Evolutionary conservation across 176 grass and related monocot genomes (phyloP), one percentile per base, ranked within the genome.

Genomic region (Carex cristatella): DNA sequence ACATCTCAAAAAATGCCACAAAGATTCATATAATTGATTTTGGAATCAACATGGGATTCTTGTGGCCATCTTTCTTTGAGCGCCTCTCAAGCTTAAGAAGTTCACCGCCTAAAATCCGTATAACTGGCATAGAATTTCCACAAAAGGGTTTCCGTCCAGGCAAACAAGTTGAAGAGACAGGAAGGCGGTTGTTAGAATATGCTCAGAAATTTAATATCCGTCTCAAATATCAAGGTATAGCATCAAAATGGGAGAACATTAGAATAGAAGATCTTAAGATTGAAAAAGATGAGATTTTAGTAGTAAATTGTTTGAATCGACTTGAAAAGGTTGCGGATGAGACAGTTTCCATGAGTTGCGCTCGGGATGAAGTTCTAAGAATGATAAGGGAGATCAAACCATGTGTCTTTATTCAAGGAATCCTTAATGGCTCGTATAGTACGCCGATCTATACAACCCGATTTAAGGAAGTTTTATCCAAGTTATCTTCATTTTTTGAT

Each of bases 1-100:
- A 89, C 30, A 33, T 54, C 15, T 57, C 70, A 9, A 67, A 92
- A 19, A 59, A 69, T 61, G 62, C 63, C 40, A 78, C 79, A 72
- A 88, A 51, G 46, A 44, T 92, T 38, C 93, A 95, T 59, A 91
- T 95, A 10, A 51, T 95, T 65, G 87, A 95, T 76, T 95, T 91
- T 11, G 88, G 88, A 6, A 95, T 95, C 58, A 31, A 69, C 1
- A 66, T 90, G 10, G 83, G 93, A 61, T 95, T 95, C 83, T 82
- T 87, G 12, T 91, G 93, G 93, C 85, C 90, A 56, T 79, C 38
- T 60, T 80, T 95, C 19, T 89, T 95, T 27, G 85, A 95, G 33
- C 79, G 61, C 0, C 78, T 95, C 23, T 81, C 87, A 7, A 44
- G 40, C 32, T 61, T 15, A 73, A 59, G 86, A 53, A 77, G 61